A percentile compares a stretch with the other conserved stretches of the same genome.
Conservation (phyloP, 768 basidiomycete genomes). For the Lentinus brumalis region DNA sequence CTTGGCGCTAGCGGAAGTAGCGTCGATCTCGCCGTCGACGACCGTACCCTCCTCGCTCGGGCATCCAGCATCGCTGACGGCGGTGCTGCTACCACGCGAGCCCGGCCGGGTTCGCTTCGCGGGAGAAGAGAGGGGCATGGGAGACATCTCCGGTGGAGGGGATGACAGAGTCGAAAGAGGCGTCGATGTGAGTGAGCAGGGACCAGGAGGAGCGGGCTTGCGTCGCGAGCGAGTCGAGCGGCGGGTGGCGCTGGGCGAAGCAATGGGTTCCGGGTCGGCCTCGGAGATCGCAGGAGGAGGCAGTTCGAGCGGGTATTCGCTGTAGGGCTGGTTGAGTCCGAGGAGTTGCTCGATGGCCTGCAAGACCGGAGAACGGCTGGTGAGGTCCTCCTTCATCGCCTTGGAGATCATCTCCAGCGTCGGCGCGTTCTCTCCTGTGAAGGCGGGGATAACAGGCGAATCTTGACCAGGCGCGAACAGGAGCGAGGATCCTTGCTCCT, state of each 20-base stretch:
- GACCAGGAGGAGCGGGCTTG: slow-evolving; percentile 17
- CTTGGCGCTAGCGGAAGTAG: neutral
- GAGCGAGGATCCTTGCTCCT: neutral
- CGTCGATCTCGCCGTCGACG: slow-evolving; percentile 8
- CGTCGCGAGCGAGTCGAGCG: slow-evolving; percentile 16
- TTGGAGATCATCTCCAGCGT: slow-evolving; percentile 1
- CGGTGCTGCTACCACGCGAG: slow-evolving; percentile 21
- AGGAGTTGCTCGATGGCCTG: slow-evolving; percentile 4
- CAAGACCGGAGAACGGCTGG: neutral
- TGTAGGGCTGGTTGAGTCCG: neutral
- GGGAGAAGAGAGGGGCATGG: neutral
- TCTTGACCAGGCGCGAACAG: neutral
- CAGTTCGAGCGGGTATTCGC: neutral
- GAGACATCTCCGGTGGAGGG: slow-evolving; percentile 2
- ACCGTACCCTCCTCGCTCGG: slow-evolving; percentile 21
- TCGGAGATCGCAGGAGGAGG: neutral
- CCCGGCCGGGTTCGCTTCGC: neutral
- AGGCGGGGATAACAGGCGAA: neutral
- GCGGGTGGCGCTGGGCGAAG: slow-evolving; percentile 2
- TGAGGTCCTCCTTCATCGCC: neutral
- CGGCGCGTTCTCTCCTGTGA: neutral
- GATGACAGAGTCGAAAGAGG: slow-evolving; percentile 4
- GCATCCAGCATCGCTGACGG: slow-evolving; percentile 17
- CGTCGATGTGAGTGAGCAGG: slow-evolving; percentile 1
- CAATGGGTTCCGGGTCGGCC: neutral